Conservation (phyloP, 371 early-diverging fungal genomes). For the Quaeritorhiza haematococci region DNA sequence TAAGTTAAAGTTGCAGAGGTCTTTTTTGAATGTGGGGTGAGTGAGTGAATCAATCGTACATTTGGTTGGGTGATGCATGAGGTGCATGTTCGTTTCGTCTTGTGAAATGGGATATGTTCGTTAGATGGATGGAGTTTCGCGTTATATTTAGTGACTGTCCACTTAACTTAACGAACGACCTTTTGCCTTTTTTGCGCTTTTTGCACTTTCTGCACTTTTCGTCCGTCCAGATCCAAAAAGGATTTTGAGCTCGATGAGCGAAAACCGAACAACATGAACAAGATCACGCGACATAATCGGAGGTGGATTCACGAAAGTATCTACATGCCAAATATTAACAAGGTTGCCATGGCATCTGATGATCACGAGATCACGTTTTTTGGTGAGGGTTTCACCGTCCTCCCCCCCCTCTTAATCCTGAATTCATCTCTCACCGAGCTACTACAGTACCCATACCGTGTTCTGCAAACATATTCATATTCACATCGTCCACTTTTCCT, state of each 20-base stretch:
- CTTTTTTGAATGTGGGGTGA: slow-evolving; percentile 30
- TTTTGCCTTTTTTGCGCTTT: no score
- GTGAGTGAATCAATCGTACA: no score
- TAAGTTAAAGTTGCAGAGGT: slow-evolving; percentile 37
- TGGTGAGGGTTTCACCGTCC: slow-evolving; percentile 18
- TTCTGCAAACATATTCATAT: background rate
- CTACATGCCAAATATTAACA: slow-evolving; percentile 29
- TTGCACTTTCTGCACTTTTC: no score
- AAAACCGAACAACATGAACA: slow-evolving; percentile 35
- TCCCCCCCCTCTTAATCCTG: background rate
- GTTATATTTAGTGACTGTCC: background rate
- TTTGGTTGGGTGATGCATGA: no score
- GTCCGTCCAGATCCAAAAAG: no score
- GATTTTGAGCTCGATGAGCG: slow-evolving; percentile 14
- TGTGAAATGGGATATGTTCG: no score
- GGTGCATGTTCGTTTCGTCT: no score
- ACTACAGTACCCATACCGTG: background rate
- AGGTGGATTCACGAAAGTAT: slow-evolving; percentile 43
- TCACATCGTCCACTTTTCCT: background rate
- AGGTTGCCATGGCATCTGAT: slow-evolving; percentile 39
- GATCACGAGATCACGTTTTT: slow-evolving; percentile 42
- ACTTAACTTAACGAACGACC: background rate
- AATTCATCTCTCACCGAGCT: no score
- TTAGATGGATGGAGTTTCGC: no score
- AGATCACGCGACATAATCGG: slow-evolving; percentile 33